Base-by-base conservation (phyloP, 1,284 basidiomycete species). In the Sporisorium sorghi region DNA sequence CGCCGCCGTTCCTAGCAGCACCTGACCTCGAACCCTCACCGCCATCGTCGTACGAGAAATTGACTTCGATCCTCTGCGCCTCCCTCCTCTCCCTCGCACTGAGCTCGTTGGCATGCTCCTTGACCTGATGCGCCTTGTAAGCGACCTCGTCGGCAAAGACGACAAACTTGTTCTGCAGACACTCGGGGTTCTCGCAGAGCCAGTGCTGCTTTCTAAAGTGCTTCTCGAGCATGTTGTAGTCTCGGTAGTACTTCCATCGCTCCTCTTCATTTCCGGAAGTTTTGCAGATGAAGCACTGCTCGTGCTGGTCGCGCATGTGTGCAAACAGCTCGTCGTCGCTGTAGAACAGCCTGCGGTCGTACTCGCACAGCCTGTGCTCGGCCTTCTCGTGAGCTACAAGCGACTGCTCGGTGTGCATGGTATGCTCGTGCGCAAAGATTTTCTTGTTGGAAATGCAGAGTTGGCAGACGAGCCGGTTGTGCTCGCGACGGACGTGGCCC, bases 351-450 rank as follows among this genome's bases (percentile, higher is more conserved):
- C 92, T 90, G 28, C 89, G 89, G 82, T 96, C 98, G 85, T 97
- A 99, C 79, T 91, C 90, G 85, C 94, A 96, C n/a, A 91, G 84
- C 0, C 93, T 91, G 78, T 96, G 93, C 2, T 91, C 85, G 2
- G 89, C 90, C 17, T 90, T 76, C 28, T 96, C 87, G 85, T 99
- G 96, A 0, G 89, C 76, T 7, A 89, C 87, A 1, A 98, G 87
- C 74, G 91, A 83, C 79, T 89, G 87, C 2, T 89, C 88, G 1
- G 90, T 88, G 83, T 96, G 97, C 19, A 97, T 85, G 0, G 90
- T 89, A 83, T 98, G 97, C 85, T 99, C 96, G 85, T 99, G 95
- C 0, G 93, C 88, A 86, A 99, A 99, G 49, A 98, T 92, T 78
- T 97, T 97, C 86, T 98, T 94, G 85, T 89, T 88, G 40, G 90